These are phyloP conservation scores for Pleurozium schreberi DNA, from an alignment of 225 moss, liverwort and hornwort genomes.

Conservation along the genomic window DNA sequence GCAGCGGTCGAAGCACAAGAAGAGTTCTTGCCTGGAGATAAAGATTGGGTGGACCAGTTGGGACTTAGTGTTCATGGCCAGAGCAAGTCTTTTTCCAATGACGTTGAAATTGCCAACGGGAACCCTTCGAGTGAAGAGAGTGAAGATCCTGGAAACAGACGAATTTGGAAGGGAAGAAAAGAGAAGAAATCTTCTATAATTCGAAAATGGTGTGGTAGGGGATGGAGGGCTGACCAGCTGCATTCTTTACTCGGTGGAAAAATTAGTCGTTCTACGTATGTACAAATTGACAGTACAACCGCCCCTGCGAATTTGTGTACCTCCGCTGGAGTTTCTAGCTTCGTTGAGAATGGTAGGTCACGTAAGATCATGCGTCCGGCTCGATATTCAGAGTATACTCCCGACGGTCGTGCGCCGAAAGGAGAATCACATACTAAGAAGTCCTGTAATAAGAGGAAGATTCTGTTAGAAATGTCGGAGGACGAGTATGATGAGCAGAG, in stretches of 20 bases:
- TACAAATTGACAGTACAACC: constrained; percentile 25
- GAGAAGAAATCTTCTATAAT: constrained; percentile 63
- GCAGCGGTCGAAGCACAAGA: constrained; percentile 75
- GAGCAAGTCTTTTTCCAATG: constrained; percentile 31
- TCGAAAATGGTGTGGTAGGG: constrained; percentile 77
- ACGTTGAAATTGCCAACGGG: constrained; percentile 34
- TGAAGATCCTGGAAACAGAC: constrained; percentile 38
- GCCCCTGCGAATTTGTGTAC: constrained; percentile 17
- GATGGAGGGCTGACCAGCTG: constrained; percentile 78
- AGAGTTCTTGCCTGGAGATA: constrained; percentile 39
- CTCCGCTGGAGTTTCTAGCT: constrained; percentile 34
- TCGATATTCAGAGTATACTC: constrained; percentile 41
- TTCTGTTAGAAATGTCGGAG: constrained; percentile 37
- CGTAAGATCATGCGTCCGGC: constrained; percentile 47
- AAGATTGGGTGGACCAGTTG: constrained; percentile 81
- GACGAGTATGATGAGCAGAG: constrained; percentile 38
- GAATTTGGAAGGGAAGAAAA: constrained; percentile 48
- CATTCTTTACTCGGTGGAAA: constrained; percentile 72
- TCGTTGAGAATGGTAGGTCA: constrained; percentile 27
- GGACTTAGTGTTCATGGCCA: constrained; percentile 53
- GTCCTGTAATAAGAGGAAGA: constrained; percentile 43
- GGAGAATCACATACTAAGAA: constrained; percentile 36
- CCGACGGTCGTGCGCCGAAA: constrained; percentile 46
- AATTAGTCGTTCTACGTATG: constrained; percentile 22
- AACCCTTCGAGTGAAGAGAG: constrained; percentile 45